Percentiles rank a stretch among this genome's conserved stretches.
Conservation (phyloP, 2,329 filamentous ascomycete genomes). For the Penicillium sp. region DNA sequence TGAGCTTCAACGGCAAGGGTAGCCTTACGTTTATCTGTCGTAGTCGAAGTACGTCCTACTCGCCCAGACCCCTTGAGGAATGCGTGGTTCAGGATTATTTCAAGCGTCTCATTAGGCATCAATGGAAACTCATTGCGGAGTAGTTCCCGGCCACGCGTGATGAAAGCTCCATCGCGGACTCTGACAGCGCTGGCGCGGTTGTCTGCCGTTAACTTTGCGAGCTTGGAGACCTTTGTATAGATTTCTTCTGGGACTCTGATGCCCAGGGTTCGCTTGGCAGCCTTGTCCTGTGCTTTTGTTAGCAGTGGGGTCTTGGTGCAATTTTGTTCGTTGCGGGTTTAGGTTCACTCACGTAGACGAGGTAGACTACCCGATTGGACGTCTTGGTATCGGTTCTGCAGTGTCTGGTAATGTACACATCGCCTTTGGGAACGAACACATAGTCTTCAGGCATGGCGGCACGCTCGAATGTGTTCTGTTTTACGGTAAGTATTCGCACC, state of each 20-base stretch:
- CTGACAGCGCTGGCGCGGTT: conserved; percentile 43
- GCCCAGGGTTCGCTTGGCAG: conserved; percentile 38
- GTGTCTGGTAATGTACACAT: conserved; percentile 46
- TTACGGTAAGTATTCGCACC: neutral
- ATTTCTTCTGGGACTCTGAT: conserved; percentile 46
- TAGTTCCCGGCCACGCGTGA: conserved; percentile 25
- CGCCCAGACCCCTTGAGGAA: conserved; percentile 44
- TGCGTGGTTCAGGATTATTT: conserved; percentile 38
- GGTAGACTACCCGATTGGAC: conserved; percentile 32
- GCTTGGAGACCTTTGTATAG: conserved; percentile 37
- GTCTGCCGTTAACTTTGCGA: conserved; percentile 41
- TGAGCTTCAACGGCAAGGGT: conserved; percentile 45
- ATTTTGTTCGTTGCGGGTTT: neutral
- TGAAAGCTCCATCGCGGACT: conserved; percentile 35
- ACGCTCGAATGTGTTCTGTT: conserved; percentile 33
- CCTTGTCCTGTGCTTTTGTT: conserved; percentile 25
- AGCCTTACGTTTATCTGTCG: conserved; percentile 36
- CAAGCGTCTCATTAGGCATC: conserved; percentile 36
- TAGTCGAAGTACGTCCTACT: conserved; percentile 38
- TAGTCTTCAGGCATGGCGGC: conserved; percentile 34
- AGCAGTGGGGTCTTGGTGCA: neutral
- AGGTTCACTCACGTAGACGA: conserved; percentile 36
- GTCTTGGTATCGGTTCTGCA: conserved; percentile 41
- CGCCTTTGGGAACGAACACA: conserved; percentile 44
- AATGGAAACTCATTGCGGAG: conserved; percentile 37